Conservation (phyloP, 306 rosid species). For the Rosa persica region DNA sequence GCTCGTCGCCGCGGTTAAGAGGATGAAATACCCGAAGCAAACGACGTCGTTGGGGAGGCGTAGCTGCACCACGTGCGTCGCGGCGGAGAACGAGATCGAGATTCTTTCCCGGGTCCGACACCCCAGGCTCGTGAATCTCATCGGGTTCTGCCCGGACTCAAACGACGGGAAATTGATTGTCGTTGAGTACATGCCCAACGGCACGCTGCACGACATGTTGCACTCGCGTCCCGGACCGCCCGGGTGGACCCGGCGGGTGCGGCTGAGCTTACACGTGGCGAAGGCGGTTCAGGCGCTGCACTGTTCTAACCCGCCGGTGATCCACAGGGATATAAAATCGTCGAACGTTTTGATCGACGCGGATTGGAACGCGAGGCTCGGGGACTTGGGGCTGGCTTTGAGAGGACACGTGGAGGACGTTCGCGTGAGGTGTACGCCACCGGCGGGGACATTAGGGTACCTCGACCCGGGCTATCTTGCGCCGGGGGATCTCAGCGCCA, state of each 20-base stretch:
- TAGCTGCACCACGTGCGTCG: constrained; percentile 45
- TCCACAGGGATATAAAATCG: constrained; percentile 82
- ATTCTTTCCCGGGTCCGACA: constrained; percentile 62
- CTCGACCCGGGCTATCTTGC: constrained; percentile 87
- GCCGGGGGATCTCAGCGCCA: constrained; percentile 75
- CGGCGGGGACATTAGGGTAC: constrained; percentile 94
- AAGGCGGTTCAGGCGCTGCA: constrained; percentile 63
- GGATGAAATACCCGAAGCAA: constrained; percentile 32
- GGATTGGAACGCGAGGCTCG: constrained; percentile 61
- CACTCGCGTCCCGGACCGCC: constrained; percentile 56
- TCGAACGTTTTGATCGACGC: constrained; percentile 74
- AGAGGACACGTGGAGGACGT: constrained; percentile 94
- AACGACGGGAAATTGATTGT: constrained; percentile 47
- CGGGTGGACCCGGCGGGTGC: constrained; percentile 60
- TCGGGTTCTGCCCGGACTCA: constrained; percentile 61
- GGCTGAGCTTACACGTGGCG: constrained; percentile 63
- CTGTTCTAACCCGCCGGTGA: constrained; percentile 77
- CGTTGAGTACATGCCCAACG: constrained; percentile 88
- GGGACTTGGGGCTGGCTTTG: constrained; percentile 77
- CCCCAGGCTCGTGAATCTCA: constrained; percentile 69
- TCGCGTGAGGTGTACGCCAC: constrained; percentile 73
- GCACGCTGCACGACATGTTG: constrained; percentile 70
- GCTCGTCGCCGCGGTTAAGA: constrained; percentile 76
- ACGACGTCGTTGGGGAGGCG: constrained; percentile 30
- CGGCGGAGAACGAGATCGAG: constrained; percentile 88